Base-by-base conservation (phyloP, 257 asterid genomes). In the Gentiana straminea region DNA sequence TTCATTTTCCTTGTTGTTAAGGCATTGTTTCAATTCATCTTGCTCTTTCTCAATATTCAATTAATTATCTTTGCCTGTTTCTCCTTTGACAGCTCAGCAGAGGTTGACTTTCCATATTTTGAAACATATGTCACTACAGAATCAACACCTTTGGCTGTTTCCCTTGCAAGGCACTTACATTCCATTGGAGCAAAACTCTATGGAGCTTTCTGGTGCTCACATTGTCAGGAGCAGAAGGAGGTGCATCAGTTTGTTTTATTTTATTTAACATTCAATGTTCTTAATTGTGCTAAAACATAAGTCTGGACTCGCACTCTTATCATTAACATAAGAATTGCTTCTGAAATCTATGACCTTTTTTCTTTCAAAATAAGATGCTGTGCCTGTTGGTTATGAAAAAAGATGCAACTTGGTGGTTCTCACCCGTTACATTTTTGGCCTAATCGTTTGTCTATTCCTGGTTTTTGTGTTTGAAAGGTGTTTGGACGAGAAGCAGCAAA, bases 121-220 rank as follows among this genome's bases (percentile, higher is more conserved):
- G 75, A 79, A 73, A 69, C 79, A 3, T 81, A 68, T 81, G 68
- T 90, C 70, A 73, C 75, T 13, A 70, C 77, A 35, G 73, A 82
- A 65, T 90, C 98, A 35, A 86, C 79, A 66, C 94, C 94, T 58
- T 68, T 74, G 76, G 86, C 96, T 71, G 62, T 90, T 68, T 76
- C 96, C 60, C 94, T 90, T 49, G 98, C 95, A 2, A 86, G 51
- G 57, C 91, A 84, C 71, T 80, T 90, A 61, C 84, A 33, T 57
- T 84, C 96, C 45, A 64, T 83, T 46, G 94, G 94, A 59, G 98
- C 98, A 35, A 84, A 81, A 71, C 54, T 90, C 55, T 90, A 84
- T 66, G 96, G 98, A 65, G 95, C 95, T 64, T 90, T 90, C 76
- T 90, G 98, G 98, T 86, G 96, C 72, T 80, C 95, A 35, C 98